A percentile compares a stretch with the other conserved stretches of the same genome.
phyloP scores from a whole-genome alignment of 1,284 basidiomycete species.

The Inonotus hispidus region DNA sequence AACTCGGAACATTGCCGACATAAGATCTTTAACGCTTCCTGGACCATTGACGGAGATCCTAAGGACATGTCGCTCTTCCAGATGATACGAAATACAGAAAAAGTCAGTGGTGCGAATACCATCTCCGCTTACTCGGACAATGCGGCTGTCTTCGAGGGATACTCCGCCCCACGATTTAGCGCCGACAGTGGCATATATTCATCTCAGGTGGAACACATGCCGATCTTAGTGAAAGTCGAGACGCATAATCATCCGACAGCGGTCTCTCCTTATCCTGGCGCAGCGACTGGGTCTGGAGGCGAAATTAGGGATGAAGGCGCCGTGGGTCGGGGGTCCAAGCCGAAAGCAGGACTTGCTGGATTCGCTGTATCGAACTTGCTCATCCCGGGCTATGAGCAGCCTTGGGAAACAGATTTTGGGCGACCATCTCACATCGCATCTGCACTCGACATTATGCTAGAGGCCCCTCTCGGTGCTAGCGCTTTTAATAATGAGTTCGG shows the following conservation, averaged over 20 bases:
- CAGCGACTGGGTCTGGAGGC: constrained; percentile 95
- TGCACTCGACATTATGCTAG: constrained; percentile 95
- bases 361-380: constrained; percentile 95
- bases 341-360: constrained; percentile 92
- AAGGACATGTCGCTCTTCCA: constrained; percentile 83
- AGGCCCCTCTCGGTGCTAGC: constrained; percentile 90
- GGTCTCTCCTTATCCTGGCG: constrained; percentile 96
- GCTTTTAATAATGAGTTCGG: constrained; percentile 99
- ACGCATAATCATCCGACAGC: constrained; percentile 99
- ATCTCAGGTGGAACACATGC: constrained; percentile 67
- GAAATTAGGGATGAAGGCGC: constrained; percentile 99
- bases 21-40: constrained; percentile 99
- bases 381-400: constrained; percentile 83
- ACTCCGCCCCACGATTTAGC: constrained; percentile 75
- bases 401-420: constrained; percentile 92
- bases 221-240: constrained; percentile 95
- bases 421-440: constrained; percentile 89
- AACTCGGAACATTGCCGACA: constrained; percentile 99
- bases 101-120: constrained; percentile 68
- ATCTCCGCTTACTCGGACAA: constrained; percentile 99
- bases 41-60: constrained; percentile 79
- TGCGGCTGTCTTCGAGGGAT: constrained; percentile 89
- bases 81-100: constrained; percentile 98
- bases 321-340: constrained; percentile 91
- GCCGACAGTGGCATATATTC: constrained; percentile 55